Conservation (phyloP, 2,329 filamentous ascomycete genomes). For the Fusarium sp. region DNA sequence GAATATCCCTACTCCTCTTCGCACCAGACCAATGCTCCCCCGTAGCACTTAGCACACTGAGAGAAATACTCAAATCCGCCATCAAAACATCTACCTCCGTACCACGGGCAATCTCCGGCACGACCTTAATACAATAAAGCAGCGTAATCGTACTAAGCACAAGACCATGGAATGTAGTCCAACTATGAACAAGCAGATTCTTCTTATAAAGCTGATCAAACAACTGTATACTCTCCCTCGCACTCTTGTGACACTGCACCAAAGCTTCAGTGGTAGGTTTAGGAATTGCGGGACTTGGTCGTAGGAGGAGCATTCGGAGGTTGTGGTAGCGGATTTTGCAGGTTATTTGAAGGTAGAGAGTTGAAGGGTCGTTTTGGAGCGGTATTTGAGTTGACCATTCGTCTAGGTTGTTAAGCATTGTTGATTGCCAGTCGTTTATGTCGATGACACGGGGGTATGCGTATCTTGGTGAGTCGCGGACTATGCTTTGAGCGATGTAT, state of each 20-base stretch:
- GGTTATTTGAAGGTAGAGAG: slow-evolving; percentile 46
- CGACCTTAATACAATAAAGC: slow-evolving; percentile 62
- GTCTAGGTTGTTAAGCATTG: slow-evolving; percentile 55
- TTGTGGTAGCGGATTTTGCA: slow-evolving; percentile 62
- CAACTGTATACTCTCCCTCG: slow-evolving; percentile 54
- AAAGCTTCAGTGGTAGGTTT: slow-evolving; percentile 57
- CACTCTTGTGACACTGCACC: slow-evolving; percentile 57
- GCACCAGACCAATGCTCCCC: slow-evolving; percentile 65
- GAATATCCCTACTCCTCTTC: slow-evolving; percentile 58
- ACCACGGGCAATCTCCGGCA: slow-evolving; percentile 54
- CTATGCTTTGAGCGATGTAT: slow-evolving; percentile 65
- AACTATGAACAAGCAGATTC: slow-evolving; percentile 60
- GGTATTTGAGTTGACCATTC: slow-evolving; percentile 56
- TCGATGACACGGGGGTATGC: slow-evolving; percentile 60
- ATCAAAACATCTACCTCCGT: slow-evolving; percentile 56
- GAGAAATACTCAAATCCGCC: slow-evolving; percentile 55
- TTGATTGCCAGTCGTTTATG: slow-evolving; percentile 62
- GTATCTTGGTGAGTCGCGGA: slow-evolving; percentile 59
- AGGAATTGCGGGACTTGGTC: slow-evolving; percentile 64
- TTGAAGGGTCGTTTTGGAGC: slow-evolving; percentile 12
- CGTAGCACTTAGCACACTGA: slow-evolving; percentile 62
- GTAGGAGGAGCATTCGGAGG: slow-evolving; percentile 61
- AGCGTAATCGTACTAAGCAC: slow-evolving; percentile 62
- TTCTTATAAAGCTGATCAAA: slow-evolving; percentile 58
- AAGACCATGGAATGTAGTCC: slow-evolving; percentile 61